phyloP scores from a whole-genome alignment of 176 grass and related monocot species.

The Tillandsia leiboldiana region DNA sequence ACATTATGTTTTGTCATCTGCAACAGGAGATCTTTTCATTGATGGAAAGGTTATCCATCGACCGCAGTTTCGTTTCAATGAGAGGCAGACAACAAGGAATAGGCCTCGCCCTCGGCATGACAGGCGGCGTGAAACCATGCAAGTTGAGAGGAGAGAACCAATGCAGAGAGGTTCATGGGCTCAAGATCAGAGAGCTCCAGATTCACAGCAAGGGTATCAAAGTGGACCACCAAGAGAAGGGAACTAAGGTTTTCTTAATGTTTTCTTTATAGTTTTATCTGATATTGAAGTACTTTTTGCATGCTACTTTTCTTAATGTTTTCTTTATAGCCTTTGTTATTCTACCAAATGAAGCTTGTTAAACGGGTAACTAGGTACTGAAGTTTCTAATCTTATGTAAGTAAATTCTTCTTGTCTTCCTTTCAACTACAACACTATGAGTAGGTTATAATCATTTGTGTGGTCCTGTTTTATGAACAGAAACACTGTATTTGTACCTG shows the following conservation, averaged over 20 bases:
- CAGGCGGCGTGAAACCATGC: slow-evolving; percentile 48
- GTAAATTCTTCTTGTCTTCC: too few species aligned
- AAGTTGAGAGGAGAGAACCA: slow-evolving; percentile 53
- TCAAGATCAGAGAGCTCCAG: slow-evolving; percentile 25
- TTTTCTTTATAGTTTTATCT: background rate
- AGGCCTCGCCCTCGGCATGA: slow-evolving; percentile 61
- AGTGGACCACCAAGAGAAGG: slow-evolving; percentile 19
- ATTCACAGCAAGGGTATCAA: slow-evolving; percentile 20
- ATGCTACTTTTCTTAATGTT: background rate
- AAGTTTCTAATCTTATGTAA: background rate
- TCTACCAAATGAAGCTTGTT: background rate
- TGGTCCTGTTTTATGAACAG: background rate
- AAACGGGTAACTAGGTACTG: background rate
- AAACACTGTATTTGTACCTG: too few species aligned
- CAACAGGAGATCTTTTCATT: slow-evolving; percentile 71
- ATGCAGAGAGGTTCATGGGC: slow-evolving; percentile 37
- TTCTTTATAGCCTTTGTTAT: background rate
- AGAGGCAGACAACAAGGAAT: slow-evolving; percentile 66
- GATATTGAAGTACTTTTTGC: background rate
- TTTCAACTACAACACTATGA: background rate
- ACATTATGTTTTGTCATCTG: background rate
- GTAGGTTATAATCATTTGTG: background rate
- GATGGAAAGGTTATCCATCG: slow-evolving; percentile 83
- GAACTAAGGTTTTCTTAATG: slow-evolving; percentile 15
- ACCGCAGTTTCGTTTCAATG: slow-evolving; percentile 57